Evolutionary conservation across 371 early-diverging fungal species (phyloP).

Genomic region (Haplosporangium sp.): DNA sequence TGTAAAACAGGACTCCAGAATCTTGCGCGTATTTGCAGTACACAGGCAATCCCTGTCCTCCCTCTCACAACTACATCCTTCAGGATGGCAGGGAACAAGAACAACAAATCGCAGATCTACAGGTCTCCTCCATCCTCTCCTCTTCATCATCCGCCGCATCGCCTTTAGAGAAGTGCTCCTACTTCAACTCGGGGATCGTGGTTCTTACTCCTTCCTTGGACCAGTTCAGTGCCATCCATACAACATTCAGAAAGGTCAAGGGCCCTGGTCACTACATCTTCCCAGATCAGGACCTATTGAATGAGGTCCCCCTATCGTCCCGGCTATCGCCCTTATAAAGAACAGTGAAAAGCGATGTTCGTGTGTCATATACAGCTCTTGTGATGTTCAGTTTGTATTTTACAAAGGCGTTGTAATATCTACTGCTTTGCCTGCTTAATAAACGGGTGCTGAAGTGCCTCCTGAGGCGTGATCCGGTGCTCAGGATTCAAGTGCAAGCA

Average conservation of each 20-base stretch:
- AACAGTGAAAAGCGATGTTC: no score
- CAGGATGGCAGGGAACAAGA: no score
- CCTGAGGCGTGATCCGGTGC: conserved; percentile 89
- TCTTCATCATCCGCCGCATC: background rate
- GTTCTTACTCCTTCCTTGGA: conserved; percentile 57
- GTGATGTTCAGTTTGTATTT: no score
- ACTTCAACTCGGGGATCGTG: conserved; percentile 67
- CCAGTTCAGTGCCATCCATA: conserved; percentile 47
- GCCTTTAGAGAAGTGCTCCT: conserved; percentile 27
- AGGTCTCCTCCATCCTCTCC: no score
- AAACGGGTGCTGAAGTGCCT: conserved; percentile 94
- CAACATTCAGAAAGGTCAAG: conserved; percentile 23
- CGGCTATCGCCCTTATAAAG: no score
- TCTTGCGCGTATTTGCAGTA: conserved; percentile 59
- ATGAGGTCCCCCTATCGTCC: conserved; percentile 57
- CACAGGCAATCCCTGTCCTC: conserved; percentile 16
- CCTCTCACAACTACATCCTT: conserved; percentile 20
- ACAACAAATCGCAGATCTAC: no score
- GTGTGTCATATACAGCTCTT: no score
- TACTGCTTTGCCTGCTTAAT: conserved; percentile 63
- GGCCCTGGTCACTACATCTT: conserved; percentile 57
- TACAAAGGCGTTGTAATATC: conserved; percentile 18
- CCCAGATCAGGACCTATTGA: conserved; percentile 69
- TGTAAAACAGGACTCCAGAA: conserved; percentile 62
- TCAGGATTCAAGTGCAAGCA: conserved; percentile 91